These are phyloP conservation scores for Uronychia binucleata DNA, from an alignment of 73 alveolate species.

Conservation along the genomic window DNA sequence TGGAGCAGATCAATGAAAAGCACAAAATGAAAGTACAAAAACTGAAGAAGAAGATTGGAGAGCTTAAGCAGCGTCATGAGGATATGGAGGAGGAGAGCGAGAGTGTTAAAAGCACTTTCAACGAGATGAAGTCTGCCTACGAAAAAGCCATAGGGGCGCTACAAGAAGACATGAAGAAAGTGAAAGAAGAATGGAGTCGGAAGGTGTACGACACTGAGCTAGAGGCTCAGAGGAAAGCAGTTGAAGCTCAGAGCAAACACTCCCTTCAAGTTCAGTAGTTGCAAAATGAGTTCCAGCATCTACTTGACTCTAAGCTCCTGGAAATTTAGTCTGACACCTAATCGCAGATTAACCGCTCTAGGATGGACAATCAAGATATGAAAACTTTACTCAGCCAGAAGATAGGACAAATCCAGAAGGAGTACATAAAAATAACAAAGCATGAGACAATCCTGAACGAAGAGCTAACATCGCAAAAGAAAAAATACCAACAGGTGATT, in stretches of 20 bases:
- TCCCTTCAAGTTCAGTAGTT: conserved; percentile 11
- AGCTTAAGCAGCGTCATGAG: neutral
- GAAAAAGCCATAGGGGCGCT: conserved; percentile 8
- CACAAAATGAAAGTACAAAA: neutral
- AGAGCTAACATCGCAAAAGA: conserved; percentile 23
- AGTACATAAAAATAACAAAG: conserved; percentile 39
- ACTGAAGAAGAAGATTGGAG: neutral
- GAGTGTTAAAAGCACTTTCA: conserved; percentile 1
- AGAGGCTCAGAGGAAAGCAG: conserved; percentile 19
- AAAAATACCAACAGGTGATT: neutral
- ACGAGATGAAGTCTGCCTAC: conserved; percentile 7
- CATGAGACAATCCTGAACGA: conserved; percentile 51
- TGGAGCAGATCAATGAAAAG: conserved; percentile 10
- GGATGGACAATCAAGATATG: conserved; percentile 25
- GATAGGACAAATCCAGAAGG: conserved; percentile 27
- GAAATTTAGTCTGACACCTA: conserved; percentile 2
- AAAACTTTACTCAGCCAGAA: conserved; percentile 14
- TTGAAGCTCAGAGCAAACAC: conserved; percentile 11
- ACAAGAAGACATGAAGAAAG: conserved; percentile 44
- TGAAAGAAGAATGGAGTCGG: conserved; percentile 48
- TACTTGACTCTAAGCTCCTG: conserved; percentile 28
- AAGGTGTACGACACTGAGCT: conserved; percentile 15
- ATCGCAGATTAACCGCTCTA: conserved; percentile 13
- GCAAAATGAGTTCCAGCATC: conserved; percentile 8
- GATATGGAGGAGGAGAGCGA: neutral